Conservation (phyloP, 192 early-diverging fungal species). For the Obelidium mucronatum region DNA sequence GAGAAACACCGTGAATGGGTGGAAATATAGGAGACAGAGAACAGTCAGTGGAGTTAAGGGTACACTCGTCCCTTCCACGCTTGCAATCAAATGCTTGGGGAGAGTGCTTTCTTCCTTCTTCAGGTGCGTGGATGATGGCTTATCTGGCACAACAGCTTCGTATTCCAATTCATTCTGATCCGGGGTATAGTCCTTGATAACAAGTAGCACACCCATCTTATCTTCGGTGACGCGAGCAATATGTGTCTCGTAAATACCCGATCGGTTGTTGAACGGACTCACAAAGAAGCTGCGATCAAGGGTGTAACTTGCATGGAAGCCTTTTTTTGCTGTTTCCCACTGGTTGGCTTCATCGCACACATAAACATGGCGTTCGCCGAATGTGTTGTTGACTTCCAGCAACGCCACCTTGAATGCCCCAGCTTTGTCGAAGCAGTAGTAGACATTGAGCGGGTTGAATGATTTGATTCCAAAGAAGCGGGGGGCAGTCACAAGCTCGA, state of each 20-base stretch:
- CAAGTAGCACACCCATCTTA: conserved; percentile 43
- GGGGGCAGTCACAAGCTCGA: conserved; percentile 60
- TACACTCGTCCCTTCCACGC: conserved; percentile 31
- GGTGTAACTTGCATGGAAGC: conserved; percentile 34
- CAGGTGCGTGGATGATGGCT: background rate
- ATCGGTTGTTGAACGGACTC: conserved; percentile 59
- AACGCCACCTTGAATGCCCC: conserved; percentile 37
- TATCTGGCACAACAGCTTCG: background rate
- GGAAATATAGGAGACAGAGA: conserved; percentile 38
- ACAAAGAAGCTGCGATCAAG: conserved; percentile 53
- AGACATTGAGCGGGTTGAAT: conserved; percentile 63
- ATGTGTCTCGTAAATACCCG: conserved; percentile 51
- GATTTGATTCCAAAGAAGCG: conserved; percentile 51
- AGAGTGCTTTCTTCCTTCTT: background rate
- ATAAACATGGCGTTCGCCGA: conserved; percentile 65
- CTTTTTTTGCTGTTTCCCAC: conserved; percentile 11
- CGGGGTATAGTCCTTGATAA: conserved; percentile 43
- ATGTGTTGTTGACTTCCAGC: conserved; percentile 69
- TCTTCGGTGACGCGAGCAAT: conserved; percentile 10
- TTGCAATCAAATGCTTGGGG: conserved; percentile 37
- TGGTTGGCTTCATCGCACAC: conserved; percentile 41
- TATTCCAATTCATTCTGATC: background rate
- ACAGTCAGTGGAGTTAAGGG: conserved; percentile 31
- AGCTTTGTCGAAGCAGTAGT: conserved; percentile 52
- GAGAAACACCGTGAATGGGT: conserved; percentile 58